These are phyloP conservation scores for Mycena belliarum DNA, from an alignment of 768 basidiomycete species.

Conservation along the genomic window DNA sequence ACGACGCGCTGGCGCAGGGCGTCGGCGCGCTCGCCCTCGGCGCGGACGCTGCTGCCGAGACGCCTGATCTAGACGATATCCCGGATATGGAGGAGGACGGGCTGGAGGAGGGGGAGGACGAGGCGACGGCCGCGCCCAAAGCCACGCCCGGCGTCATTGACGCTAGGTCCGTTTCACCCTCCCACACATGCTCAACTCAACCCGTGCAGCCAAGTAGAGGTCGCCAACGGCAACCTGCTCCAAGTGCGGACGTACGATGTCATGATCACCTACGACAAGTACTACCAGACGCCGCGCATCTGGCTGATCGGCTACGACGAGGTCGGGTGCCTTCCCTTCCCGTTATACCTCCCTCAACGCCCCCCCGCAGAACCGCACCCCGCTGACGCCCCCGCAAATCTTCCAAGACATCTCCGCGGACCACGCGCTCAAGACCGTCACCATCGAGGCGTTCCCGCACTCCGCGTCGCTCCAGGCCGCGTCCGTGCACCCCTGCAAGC, in stretches of 20 bases:
- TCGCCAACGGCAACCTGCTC: conserved; percentile 79
- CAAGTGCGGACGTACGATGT: conserved; percentile 99
- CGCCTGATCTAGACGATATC: conserved; percentile 95
- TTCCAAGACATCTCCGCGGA: conserved; percentile 98
- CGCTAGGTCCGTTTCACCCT: conserved; percentile 46
- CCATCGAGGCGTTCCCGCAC: conserved; percentile 98
- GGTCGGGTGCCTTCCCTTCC: conserved; percentile 40
- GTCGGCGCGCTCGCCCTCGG: conserved; percentile 50
- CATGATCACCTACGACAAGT: conserved; percentile 99
- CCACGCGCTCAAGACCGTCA: conserved; percentile 97
- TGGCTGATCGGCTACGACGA: conserved; percentile 99
- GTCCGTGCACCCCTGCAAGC: conserved; percentile 97
- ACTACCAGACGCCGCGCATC: conserved; percentile 97
- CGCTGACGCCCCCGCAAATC: conserved; percentile 85
- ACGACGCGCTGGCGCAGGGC: conserved; percentile 36
- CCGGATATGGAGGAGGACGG: conserved; percentile 99
- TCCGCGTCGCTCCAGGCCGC: conserved; percentile 82
- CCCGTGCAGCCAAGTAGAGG: conserved; percentile 55
- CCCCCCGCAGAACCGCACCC: conserved; percentile 65
- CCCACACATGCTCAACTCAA: background rate
- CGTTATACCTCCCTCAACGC: no score
- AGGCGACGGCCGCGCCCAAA: conserved; percentile 73
- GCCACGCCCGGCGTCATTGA: conserved; percentile 41
- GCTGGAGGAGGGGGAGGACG: conserved; percentile 79
- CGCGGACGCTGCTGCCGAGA: conserved; percentile 37